Evolutionary conservation across 345 rosid genomes (phyloP).

Genomic region (Dipteronia dyeriana): DNA sequence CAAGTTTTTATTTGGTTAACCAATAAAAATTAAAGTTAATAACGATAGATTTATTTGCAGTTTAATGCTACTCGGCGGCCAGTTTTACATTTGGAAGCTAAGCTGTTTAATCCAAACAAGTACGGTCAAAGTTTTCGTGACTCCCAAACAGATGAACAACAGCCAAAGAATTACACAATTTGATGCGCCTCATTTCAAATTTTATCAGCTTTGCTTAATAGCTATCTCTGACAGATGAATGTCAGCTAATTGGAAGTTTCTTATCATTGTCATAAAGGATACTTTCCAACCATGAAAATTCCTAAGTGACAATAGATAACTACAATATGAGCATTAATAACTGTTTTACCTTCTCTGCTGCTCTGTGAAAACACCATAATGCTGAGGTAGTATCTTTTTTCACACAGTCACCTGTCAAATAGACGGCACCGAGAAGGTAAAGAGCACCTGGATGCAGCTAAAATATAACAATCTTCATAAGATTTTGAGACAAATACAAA

Average conservation of each 20-base stretch:
- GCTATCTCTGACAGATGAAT: background rate
- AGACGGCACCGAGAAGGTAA: conserved; percentile 89
- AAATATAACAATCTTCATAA: conserved; percentile 32
- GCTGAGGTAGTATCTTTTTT: conserved; percentile 91
- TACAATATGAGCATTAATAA: conserved; percentile 9
- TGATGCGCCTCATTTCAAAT: background rate
- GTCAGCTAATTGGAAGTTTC: background rate
- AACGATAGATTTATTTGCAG: background rate
- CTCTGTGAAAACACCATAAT: conserved; percentile 90
- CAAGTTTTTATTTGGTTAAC: background rate
- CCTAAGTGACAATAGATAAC: conserved; percentile 3
- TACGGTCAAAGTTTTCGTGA: background rate
- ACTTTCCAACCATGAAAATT: conserved; percentile 9
- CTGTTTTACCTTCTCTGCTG: conserved; percentile 72
- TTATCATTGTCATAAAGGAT: background rate
- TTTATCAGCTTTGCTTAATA: background rate
- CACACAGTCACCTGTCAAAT: conserved; percentile 84
- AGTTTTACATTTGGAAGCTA: background rate
- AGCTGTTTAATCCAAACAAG: background rate
- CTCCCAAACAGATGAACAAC: conserved; percentile 1
- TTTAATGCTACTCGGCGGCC: background rate
- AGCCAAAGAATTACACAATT: background rate
- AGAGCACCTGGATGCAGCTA: conserved; percentile 98
- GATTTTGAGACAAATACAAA: conserved; percentile 14
- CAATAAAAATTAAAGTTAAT: background rate